Evolutionary conservation across 2,329 filamentous ascomycete species (phyloP).

Genomic region (Ophiocordyceps camponoti-floridani): DNA sequence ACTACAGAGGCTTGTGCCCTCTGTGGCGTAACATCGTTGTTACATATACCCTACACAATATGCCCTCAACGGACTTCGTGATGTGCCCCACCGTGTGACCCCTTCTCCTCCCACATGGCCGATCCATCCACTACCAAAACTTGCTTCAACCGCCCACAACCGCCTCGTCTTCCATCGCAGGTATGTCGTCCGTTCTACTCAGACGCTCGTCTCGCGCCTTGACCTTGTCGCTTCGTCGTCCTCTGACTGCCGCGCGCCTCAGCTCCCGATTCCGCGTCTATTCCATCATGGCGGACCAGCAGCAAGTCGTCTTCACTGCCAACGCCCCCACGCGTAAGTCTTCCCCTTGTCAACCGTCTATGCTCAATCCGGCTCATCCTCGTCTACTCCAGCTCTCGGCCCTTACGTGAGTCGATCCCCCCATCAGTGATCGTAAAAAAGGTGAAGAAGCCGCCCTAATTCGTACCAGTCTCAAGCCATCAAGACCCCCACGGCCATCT

Average conservation of each 20-base stretch:
- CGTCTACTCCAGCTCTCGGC: conserved; percentile 29
- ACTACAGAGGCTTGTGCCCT: no score
- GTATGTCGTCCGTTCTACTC: conserved; percentile 9
- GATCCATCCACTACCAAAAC: background rate
- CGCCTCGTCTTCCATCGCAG: conserved; percentile 3
- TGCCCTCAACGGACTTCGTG: background rate
- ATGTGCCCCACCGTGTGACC: background rate
- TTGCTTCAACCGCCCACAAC: background rate
- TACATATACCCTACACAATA: no score
- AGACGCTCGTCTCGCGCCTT: conserved; percentile 2
- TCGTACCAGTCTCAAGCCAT: conserved; percentile 40
- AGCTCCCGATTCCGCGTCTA: background rate
- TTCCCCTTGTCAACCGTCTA: background rate
- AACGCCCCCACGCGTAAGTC: conserved; percentile 39
- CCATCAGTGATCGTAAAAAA: no score
- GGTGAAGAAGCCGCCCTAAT: no score
- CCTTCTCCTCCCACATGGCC: background rate
- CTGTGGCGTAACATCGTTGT: no score
- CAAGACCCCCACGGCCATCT: conserved; percentile 47
- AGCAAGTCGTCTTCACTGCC: conserved; percentile 35
- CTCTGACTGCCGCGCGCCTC: conserved; percentile 3
- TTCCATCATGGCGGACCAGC: conserved; percentile 28
- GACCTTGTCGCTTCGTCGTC: conserved; percentile 1
- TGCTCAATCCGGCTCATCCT: background rate
- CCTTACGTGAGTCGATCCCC: conserved; percentile 35